Base-by-base conservation (phyloP, 345 rosid genomes). In the Populus deltoides region DNA sequence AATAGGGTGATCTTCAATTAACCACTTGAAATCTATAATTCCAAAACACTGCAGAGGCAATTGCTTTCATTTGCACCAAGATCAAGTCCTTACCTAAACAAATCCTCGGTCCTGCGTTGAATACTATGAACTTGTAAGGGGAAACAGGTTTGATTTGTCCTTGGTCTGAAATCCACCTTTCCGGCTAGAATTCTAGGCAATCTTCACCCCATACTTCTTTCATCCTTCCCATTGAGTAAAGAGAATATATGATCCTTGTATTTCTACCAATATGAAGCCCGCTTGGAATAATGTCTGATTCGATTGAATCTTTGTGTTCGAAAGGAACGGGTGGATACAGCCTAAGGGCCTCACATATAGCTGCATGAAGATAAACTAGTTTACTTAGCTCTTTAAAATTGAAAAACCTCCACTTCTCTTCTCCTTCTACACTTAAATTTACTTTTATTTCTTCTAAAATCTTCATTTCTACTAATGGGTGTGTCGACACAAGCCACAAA, bases 401-500 rank as follows among this genome's bases (percentile, higher is more conserved):
- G 36, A 22, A 77, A 38, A 65, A 16, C 29, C 7, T 33, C 6
- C 36, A 33, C 36, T 33, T 33, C 36, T 33, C 65, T 1, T 51
- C 11, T 33, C n/a, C 62, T 20, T 10, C 27, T 20, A 7, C 68
- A 2, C 31, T 25, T 10, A 31, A 29, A 53, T 74, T 73, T 1
- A 16, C 13, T 47, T 78, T 66, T 0, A 83, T 78, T 33, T 81
- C 84, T 55, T 83, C 53, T 1, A 73, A 61, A 41, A 87, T 78
- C 39, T 80, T 85, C 11, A 66, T 39, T 29, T 83, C 81, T 1
- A 79, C 80, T 0, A 20, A 6, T 2, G 91, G 91, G 20, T 88
- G 69, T 2, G 68, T 83, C 0, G 79, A 69, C 7, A 85, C 55
- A 1, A 81, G 79, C 89, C 89, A 88, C 6, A 83, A 70, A 69